Conservation (phyloP, 2,329 filamentous ascomycete genomes). For the Penicillium sp. region DNA sequence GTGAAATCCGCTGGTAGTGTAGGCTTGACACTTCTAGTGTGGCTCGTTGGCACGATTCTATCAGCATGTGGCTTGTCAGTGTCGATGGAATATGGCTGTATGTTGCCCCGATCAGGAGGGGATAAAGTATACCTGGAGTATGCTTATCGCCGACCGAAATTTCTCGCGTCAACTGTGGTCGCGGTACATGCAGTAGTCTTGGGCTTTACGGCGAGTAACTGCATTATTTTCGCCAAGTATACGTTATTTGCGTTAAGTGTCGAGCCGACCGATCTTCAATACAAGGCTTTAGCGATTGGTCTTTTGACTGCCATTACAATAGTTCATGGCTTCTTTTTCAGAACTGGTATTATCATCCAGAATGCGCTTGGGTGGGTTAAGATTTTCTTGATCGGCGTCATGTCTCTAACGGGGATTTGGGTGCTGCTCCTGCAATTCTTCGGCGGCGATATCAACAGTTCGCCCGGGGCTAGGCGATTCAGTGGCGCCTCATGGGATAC, state of each 20-base stretch:
- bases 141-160: conserved; percentile 62
- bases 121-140: conserved; percentile 71
- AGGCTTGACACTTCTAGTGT: conserved; percentile 62
- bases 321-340: conserved; percentile 59
- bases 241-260: conserved; percentile 58
- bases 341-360: conserved; percentile 59
- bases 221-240: conserved; percentile 68
- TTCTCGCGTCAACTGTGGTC: conserved; percentile 64
- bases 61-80: conserved; percentile 62
- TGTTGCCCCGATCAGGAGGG: conserved; percentile 68
- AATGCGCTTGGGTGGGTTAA: conserved; percentile 65
- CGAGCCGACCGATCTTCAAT: conserved; percentile 51
- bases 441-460: conserved; percentile 8
- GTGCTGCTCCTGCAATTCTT: conserved; percentile 52
- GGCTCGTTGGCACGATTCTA: conserved; percentile 62
- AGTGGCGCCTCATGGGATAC: conserved; percentile 47
- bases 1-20: conserved; percentile 65
- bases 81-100: conserved; percentile 67
- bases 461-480: neutral
- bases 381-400: conserved; percentile 59
- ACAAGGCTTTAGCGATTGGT: conserved; percentile 58
- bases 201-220: conserved; percentile 69
- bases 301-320: conserved; percentile 59
- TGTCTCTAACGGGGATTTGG: conserved; percentile 61
- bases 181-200: conserved; percentile 64